Evolutionary conservation across 2,329 filamentous ascomycete genomes (phyloP).

Genomic region (Fusarium nodosum): DNA sequence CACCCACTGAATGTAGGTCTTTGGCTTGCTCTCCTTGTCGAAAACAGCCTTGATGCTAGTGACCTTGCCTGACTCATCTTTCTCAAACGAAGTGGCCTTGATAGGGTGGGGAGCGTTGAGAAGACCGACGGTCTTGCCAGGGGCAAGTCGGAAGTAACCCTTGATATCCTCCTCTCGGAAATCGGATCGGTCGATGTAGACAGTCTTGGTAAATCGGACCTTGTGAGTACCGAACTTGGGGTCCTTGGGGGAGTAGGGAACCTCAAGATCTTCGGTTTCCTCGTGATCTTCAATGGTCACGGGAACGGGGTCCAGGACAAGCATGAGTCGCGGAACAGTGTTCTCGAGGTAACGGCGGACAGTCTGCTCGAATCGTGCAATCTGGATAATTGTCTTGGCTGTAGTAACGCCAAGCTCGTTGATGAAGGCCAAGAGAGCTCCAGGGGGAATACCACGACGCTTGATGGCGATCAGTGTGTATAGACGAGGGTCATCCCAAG

Average conservation of each 20-base stretch:
- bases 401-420: slow-evolving; percentile 94
- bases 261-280: slow-evolving; percentile 66
- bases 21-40: slow-evolving; percentile 79
- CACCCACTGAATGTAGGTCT: slow-evolving; percentile 94
- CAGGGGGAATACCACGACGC: slow-evolving; percentile 87
- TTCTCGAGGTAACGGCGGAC: slow-evolving; percentile 89
- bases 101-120: slow-evolving; percentile 80
- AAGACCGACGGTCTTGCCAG: slow-evolving; percentile 81
- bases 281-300: slow-evolving; percentile 85
- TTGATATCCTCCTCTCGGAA: slow-evolving; percentile 81
- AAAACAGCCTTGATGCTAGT: slow-evolving; percentile 73
- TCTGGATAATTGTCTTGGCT: slow-evolving; percentile 81
- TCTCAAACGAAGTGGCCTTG: slow-evolving; percentile 76
- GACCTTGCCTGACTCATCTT: slow-evolving; percentile 74
- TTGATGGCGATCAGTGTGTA: slow-evolving; percentile 89
- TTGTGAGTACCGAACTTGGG: slow-evolving; percentile 73
- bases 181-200: slow-evolving; percentile 88
- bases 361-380: slow-evolving; percentile 84
- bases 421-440: slow-evolving; percentile 89
- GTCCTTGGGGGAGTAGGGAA: slow-evolving; percentile 88
- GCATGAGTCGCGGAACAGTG: slow-evolving; percentile 89
- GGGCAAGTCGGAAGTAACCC: slow-evolving; percentile 85
- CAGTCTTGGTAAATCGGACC: slow-evolving; percentile 76
- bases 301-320: slow-evolving; percentile 87
- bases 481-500: slow-evolving; percentile 91